Evolutionary conservation across 305 asterid genomes (phyloP).

Genomic region (Solanum aculeatissimum): DNA sequence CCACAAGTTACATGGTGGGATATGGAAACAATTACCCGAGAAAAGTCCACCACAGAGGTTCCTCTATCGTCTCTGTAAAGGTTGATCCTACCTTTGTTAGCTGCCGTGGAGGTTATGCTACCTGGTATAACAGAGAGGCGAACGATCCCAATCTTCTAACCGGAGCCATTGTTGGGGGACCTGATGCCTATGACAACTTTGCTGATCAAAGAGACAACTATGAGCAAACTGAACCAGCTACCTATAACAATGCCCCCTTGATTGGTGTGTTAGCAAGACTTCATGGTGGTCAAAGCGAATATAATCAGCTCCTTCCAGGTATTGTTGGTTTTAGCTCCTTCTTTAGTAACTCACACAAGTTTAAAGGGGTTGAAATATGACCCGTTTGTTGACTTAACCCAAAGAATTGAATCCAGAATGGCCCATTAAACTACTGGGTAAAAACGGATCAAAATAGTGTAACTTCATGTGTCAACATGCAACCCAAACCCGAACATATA

Average conservation of each 20-base stretch:
- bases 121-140: conserved; percentile 59
- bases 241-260: conserved; percentile 68
- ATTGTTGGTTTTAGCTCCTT: background rate
- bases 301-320: conserved; percentile 69
- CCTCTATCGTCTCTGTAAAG: conserved; percentile 67
- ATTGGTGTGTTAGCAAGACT: conserved; percentile 59
- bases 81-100: conserved; percentile 43
- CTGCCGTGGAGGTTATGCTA: conserved; percentile 80
- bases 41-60: conserved; percentile 72
- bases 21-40: conserved; percentile 55
- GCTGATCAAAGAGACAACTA: conserved; percentile 70
- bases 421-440: too few relatives aligned
- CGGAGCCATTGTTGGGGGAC: conserved; percentile 76
- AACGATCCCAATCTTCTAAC: conserved; percentile 63
- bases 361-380: background rate
- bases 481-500: too few relatives aligned
- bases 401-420: background rate
- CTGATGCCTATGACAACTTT: conserved; percentile 70
- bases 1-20: conserved; percentile 81
- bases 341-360: background rate
- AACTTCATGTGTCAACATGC: too few relatives aligned
- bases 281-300: conserved; percentile 46
- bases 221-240: conserved; percentile 78
- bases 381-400: background rate
- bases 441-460: background rate